A percentile compares a stretch with the other conserved stretches of the same genome.
Evolutionary conservation across 805 yeast species (phyloP).

Genomic region (Spencermartinsiella europaea): DNA sequence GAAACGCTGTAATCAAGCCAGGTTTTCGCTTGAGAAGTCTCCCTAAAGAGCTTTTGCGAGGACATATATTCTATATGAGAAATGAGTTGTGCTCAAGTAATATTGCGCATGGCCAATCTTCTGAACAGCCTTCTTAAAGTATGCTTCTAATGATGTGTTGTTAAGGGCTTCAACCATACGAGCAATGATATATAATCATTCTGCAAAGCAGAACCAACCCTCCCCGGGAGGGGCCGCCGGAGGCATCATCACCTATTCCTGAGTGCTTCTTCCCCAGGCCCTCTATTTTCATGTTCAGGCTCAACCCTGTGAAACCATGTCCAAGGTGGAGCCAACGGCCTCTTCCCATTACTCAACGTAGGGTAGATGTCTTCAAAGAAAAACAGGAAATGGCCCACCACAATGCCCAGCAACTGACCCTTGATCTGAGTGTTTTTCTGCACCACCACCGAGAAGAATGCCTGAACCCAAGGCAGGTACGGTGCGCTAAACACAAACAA

Average conservation of each 20-base stretch:
- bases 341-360: slow-evolving; percentile 29
- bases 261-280: too few species aligned
- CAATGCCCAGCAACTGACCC: slow-evolving; percentile 34
- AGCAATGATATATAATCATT: too few species aligned
- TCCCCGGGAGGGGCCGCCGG: not conserved
- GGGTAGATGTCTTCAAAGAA: slow-evolving; percentile 41
- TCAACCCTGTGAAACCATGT: slow-evolving; percentile 11
- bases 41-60: too few species aligned
- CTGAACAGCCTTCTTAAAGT: too few species aligned
- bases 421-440: slow-evolving; percentile 12
- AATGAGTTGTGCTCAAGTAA: too few species aligned
- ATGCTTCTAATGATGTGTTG: too few species aligned
- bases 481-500: slow-evolving; percentile 39
- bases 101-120: too few species aligned
- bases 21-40: too few species aligned
- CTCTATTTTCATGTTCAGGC: too few species aligned
- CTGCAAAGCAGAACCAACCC: not conserved
- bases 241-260: not conserved
- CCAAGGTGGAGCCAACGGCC: slow-evolving; percentile 43
- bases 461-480: slow-evolving; percentile 40
- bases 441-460: slow-evolving; percentile 25
- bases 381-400: slow-evolving; percentile 41
- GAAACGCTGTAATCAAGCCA: too few species aligned
- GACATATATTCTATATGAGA: too few species aligned
- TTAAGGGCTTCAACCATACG: too few species aligned